Evolutionary conservation across 441 rosid genomes (phyloP).

Genomic region (Mallotus japonicus): DNA sequence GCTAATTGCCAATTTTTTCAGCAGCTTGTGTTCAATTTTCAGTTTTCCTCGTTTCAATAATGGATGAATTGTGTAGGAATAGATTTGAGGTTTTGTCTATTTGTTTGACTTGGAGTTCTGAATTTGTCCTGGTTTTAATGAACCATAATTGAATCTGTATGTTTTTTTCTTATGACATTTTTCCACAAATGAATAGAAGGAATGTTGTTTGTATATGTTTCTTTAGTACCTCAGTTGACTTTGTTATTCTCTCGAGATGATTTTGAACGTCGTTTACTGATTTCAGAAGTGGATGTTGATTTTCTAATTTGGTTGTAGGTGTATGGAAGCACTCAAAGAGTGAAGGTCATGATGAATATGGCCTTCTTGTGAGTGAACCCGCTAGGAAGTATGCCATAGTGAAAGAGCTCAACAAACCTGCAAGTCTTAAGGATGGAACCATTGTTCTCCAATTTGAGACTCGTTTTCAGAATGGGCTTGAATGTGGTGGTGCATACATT

Average conservation of each 20-base stretch:
- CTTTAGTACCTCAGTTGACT: no score
- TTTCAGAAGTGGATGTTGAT: constrained; percentile 9
- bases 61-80: no score
- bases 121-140: no score
- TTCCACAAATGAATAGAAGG: no score
- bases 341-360: constrained; percentile 92
- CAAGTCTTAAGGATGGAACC: constrained; percentile 72
- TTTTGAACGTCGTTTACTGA: not conserved
- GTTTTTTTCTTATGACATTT: no score
- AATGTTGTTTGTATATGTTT: not conserved
- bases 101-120: no score
- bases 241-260: no score
- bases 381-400: constrained; percentile 92
- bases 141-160: no score
- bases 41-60: no score
- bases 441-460: constrained; percentile 81
- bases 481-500: constrained; percentile 97
- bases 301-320: constrained; percentile 44
- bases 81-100: no score
- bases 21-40: no score
- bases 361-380: constrained; percentile 88
- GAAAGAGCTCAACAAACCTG: constrained; percentile 62
- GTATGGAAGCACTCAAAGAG: constrained; percentile 90
- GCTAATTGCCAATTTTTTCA: no score
- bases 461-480: constrained; percentile 90